Evolutionary conservation across 345 rosid genomes (phyloP), one percentile per base, ranked within the genome.

Genomic region (Firmiana major): DNA sequence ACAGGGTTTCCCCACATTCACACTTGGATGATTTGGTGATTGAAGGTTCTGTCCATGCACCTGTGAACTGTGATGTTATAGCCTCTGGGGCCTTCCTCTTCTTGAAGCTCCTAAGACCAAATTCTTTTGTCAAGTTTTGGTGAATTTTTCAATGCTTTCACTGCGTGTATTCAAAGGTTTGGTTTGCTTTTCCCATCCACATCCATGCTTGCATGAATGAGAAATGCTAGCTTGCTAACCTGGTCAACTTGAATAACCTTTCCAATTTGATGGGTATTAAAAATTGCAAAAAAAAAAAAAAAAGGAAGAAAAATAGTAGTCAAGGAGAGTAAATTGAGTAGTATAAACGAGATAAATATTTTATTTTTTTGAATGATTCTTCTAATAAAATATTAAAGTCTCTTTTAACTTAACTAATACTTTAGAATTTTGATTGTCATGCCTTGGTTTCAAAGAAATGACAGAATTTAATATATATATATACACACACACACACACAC

Each of bases 11-110:
- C 83, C 80, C 34, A 31, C 34, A 31, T 1, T 31, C 3, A 77
- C 81, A 66, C 7, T 74, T 36, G 26, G 36, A 7, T 59, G 71
- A 46, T 68, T 40, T 53, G 69, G 79, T 74, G 67, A 73, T 74
- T 81, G 22, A 43, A 63, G 49, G 19, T 55, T 74, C 48, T 74
- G 55, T 77, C 43, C 84, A 85, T 79, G 86, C 78, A 81, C 66
- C 78, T 59, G 9, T 63, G 65, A 54, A 12, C 21, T 28, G 40
- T 63, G 77, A 73, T 76, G 76, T 38, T 54, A 12, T 54, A 12
- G 59, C 62, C 63, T 3, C 9, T 15, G 49, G 76, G 76, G 36
- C 59, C 64, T 21, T 3, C 15, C 0, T 3, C 17, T 51, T 51
- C 74, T 51, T 71, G 74, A 71, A 73, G 48, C 64, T n/a, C 22